Percentiles rank a stretch among this genome's conserved stretches.
phyloP scores from a whole-genome alignment of 352 stramenopile species.

The Phytophthora rubi region DNA sequence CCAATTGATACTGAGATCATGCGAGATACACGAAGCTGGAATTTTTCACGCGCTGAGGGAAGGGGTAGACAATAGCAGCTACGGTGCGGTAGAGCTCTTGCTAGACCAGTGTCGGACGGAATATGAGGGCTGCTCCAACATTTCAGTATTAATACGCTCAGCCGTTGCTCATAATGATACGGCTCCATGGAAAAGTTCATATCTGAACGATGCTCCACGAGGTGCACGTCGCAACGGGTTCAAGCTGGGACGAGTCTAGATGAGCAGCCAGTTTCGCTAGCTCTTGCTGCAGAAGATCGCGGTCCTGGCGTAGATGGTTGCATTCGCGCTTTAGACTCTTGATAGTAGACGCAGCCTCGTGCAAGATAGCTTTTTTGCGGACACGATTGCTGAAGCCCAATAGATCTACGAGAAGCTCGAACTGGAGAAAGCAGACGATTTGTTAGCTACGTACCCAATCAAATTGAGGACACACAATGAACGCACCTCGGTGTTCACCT shows the following conservation, averaged over 20 bases:
- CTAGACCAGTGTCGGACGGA: neutral
- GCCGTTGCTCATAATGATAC: neutral
- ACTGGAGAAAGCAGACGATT: conserved; percentile 30
- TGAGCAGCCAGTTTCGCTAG: conserved; percentile 54
- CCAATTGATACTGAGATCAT: neutral
- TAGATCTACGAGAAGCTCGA: conserved; percentile 63
- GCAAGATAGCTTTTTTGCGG: conserved; percentile 63
- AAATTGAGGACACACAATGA: neutral
- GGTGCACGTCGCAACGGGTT: neutral
- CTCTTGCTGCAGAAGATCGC: conserved; percentile 64
- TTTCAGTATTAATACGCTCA: neutral
- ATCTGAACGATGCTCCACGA: neutral
- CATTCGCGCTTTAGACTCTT: conserved; percentile 58
- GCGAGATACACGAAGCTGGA: neutral
- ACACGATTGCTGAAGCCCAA: conserved; percentile 61
- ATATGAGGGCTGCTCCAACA: neutral
- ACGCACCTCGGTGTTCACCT: conserved; percentile 70
- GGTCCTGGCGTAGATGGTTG: conserved; percentile 56
- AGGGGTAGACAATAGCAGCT: neutral
- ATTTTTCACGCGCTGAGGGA: neutral
- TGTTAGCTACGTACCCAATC: neutral
- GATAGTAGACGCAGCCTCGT: conserved; percentile 61
- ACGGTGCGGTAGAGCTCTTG: neutral
- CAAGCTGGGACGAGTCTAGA: conserved; percentile 17
- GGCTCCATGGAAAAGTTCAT: neutral